These are phyloP conservation scores for Boletus rubropictus DNA, from an alignment of 768 basidiomycete genomes.

Conservation along the genomic window DNA sequence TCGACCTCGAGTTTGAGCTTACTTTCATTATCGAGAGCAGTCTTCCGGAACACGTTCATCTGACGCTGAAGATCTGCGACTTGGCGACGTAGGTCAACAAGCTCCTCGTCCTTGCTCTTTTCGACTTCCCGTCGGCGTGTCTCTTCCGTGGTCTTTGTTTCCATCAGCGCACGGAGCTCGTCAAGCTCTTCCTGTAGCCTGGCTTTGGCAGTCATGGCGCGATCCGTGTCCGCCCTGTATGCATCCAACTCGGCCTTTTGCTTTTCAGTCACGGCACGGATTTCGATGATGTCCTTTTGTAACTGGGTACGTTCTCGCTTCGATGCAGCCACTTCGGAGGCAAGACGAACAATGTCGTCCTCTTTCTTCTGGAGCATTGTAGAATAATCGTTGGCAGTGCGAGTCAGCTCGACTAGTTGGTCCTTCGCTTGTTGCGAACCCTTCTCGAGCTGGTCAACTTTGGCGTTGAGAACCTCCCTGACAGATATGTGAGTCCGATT, in stretches of 20 bases:
- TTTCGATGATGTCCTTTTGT: slow-evolving; percentile 56
- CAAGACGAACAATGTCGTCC: slow-evolving; percentile 53
- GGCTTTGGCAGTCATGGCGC: slow-evolving; percentile 39
- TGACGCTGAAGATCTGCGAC: slow-evolving; percentile 58
- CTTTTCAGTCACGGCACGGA: slow-evolving; percentile 65
- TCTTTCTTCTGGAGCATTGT: slow-evolving; percentile 74
- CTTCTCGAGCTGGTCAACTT: slow-evolving; percentile 56
- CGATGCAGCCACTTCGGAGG: slow-evolving; percentile 47
- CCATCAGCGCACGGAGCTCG: slow-evolving; percentile 75
- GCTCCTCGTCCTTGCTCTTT: slow-evolving; percentile 82
- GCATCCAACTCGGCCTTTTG: slow-evolving; percentile 57
- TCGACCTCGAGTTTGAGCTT: slow-evolving; percentile 76
- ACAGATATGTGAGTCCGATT: background rate
- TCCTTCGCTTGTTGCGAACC: slow-evolving; percentile 68
- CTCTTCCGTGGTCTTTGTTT: slow-evolving; percentile 83
- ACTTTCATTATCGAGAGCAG: slow-evolving; percentile 59
- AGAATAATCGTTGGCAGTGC: slow-evolving; percentile 71
- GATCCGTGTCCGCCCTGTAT: slow-evolving; percentile 50
- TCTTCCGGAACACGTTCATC: slow-evolving; percentile 56
- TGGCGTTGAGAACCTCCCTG: slow-evolving; percentile 62
- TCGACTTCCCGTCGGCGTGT: slow-evolving; percentile 78
- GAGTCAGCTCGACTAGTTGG: slow-evolving; percentile 72
- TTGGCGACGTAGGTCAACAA: slow-evolving; percentile 63
- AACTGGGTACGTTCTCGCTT: slow-evolving; percentile 51
- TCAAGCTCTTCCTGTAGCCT: slow-evolving; percentile 82